These are phyloP conservation scores for Paramecium sexaurelia DNA, from an alignment of 73 alveolate species.

Conservation along the genomic window DNA sequence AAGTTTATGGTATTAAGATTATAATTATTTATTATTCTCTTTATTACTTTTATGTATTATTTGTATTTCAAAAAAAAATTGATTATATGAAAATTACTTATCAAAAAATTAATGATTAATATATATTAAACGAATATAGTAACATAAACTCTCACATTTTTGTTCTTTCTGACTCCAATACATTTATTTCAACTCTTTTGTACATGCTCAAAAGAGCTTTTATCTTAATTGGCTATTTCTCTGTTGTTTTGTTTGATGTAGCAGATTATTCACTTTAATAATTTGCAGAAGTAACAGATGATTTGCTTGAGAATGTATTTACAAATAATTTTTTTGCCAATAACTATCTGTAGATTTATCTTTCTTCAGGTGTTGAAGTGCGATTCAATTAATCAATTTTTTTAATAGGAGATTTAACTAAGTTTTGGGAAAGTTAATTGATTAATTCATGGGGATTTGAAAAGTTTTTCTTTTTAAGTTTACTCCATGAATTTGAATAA, in stretches of 20 bases:
- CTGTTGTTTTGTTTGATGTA: not conserved
- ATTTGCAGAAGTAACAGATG: not conserved
- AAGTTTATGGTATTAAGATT: too few relatives aligned
- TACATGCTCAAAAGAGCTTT: not conserved
- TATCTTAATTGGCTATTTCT: not conserved
- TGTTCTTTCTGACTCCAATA: not conserved
- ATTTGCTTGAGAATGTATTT: not conserved
- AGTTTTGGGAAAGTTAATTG: not conserved
- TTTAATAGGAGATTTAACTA: slow-evolving; percentile 9
- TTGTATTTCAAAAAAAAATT: too few relatives aligned
- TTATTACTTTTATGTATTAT: too few relatives aligned
- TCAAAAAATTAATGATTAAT: not conserved
- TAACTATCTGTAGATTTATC: not conserved
- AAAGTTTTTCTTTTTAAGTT: not conserved
- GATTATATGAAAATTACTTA: too few relatives aligned
- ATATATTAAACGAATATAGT: not conserved
- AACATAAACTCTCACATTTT: not conserved
- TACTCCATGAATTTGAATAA: not conserved
- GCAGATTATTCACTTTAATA: not conserved
- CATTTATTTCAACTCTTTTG: not conserved
- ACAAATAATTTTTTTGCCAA: slow-evolving; percentile 14
- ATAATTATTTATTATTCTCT: too few relatives aligned
- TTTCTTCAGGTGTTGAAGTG: not conserved
- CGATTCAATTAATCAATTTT: not conserved
- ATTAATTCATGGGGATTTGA: not conserved